A percentile compares a stretch with the other conserved stretches of the same genome.
Evolutionary conservation across 116 monocot species (phyloP).

Genomic region (Cymodocea nodosa): DNA sequence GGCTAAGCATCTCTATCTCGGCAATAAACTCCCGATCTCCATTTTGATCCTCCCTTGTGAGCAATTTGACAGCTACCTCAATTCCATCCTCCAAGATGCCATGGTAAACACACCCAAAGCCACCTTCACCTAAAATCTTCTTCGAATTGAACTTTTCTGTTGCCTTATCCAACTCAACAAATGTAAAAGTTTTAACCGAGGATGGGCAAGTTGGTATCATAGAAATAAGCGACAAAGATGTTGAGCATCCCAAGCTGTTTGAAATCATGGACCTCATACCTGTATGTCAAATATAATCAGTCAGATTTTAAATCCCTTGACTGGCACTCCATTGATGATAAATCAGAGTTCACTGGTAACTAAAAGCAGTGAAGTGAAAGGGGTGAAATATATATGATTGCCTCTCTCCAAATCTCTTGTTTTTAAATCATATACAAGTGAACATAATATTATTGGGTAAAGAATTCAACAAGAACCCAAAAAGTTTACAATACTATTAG

Average conservation of each 20-base stretch:
- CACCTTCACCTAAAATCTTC: conserved; percentile 62
- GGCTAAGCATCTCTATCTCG: conserved; percentile 78
- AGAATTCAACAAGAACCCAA: no score
- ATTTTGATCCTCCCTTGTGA: conserved; percentile 47
- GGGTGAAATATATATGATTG: no score
- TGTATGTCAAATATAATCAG: conserved; percentile 14
- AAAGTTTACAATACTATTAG: no score
- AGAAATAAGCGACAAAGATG: conserved; percentile 36
- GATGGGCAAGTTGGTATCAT: conserved; percentile 39
- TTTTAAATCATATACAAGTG: no score
- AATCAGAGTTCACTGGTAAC: no score
- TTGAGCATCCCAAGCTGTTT: conserved; percentile 42
- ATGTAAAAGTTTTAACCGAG: conserved; percentile 51
- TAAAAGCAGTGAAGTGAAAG: no score
- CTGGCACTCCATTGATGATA: no score
- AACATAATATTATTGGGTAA: no score
- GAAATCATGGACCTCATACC: conserved; percentile 35
- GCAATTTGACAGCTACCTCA: conserved; percentile 68
- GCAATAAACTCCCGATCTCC: conserved; percentile 66
- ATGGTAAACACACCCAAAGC: conserved; percentile 71
- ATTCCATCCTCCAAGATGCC: conserved; percentile 54
- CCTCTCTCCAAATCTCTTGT: no score
- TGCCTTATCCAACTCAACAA: conserved; percentile 48
- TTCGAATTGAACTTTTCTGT: conserved; percentile 51
- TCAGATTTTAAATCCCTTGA: background rate